Evolutionary conservation across 2,329 filamentous ascomycete genomes (phyloP).

Genomic region (Apiospora hydei): DNA sequence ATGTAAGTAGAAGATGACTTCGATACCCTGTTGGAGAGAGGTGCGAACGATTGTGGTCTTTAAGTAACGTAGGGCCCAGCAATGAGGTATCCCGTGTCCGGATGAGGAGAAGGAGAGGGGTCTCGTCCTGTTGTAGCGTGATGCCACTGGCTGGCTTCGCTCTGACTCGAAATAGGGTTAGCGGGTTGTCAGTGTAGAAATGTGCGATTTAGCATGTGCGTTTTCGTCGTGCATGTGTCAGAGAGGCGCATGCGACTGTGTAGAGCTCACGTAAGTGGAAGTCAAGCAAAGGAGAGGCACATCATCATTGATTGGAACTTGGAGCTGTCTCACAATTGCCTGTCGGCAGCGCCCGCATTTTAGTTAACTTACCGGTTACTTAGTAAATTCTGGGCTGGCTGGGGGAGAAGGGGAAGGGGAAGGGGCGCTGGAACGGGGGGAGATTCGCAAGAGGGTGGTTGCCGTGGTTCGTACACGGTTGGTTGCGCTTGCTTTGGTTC

Average conservation of each 20-base stretch:
- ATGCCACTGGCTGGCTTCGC: constrained; percentile 14
- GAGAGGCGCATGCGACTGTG: constrained; percentile 18
- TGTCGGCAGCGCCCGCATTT: constrained; percentile 11
- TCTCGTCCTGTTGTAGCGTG: neutral
- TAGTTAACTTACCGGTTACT: neutral
- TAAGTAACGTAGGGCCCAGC: neutral
- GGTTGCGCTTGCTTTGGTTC: neutral
- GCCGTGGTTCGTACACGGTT: neutral
- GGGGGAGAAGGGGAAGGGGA: neutral
- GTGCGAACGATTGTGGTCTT: constrained; percentile 12
- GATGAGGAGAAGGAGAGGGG: constrained; percentile 1
- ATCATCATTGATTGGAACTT: neutral
- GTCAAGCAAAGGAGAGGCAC: neutral
- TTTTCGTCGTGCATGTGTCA: constrained; percentile 24
- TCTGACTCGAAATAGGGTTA: constrained; percentile 24
- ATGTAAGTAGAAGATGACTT: neutral
- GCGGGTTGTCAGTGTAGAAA: constrained; percentile 12
- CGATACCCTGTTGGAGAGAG: neutral
- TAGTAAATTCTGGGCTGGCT: neutral
- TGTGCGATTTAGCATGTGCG: constrained; percentile 21
- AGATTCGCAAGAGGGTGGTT: neutral
- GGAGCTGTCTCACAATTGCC: neutral
- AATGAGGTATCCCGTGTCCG: neutral
- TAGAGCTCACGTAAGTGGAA: constrained; percentile 18
- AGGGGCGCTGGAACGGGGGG: neutral